phyloP scores from a whole-genome alignment of 164 flowering plant species.

The Warburgia ugandensis region DNA sequence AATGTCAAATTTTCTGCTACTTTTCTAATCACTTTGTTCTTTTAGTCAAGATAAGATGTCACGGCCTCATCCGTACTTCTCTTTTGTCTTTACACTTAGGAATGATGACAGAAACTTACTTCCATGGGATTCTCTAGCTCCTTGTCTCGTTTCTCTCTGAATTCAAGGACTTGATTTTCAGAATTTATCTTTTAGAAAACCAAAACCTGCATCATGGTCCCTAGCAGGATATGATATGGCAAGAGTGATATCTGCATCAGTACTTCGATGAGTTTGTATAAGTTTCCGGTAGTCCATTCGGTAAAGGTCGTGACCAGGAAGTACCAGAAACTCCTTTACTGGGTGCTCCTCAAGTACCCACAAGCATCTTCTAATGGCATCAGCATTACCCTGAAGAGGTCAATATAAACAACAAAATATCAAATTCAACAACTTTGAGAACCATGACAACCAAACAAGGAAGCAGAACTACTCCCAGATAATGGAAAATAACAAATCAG shows the following conservation, averaged over 20 bases:
- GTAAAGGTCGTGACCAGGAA: slow-evolving; percentile 90
- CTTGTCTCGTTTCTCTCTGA: slow-evolving; percentile 20
- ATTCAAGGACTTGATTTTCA: slow-evolving; percentile 31
- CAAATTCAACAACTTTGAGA: no score
- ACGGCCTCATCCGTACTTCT: no score
- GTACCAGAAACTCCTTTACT: slow-evolving; percentile 67
- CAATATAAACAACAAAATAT: no score
- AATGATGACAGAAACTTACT: no score
- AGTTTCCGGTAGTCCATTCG: slow-evolving; percentile 88
- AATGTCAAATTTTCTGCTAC: no score
- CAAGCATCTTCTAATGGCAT: slow-evolving; percentile 89
- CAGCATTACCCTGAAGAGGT: slow-evolving; percentile 98
- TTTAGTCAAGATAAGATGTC: no score
- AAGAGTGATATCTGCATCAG: slow-evolving; percentile 90
- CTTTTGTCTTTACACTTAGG: no score
- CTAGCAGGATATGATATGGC: no score
- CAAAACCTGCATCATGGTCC: slow-evolving; percentile 39
- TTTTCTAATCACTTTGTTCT: no score
- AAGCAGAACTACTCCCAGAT: no score
- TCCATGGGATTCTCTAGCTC: slow-evolving; percentile 6
- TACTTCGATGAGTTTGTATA: slow-evolving; percentile 82
- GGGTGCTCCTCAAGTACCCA: slow-evolving; percentile 95
- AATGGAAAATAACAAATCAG: background rate
- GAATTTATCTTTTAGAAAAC: slow-evolving; percentile 36
- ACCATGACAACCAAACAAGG: no score